phyloP scores from a whole-genome alignment of 2,329 filamentous ascomycete species.

The Falciphora oryzae region DNA sequence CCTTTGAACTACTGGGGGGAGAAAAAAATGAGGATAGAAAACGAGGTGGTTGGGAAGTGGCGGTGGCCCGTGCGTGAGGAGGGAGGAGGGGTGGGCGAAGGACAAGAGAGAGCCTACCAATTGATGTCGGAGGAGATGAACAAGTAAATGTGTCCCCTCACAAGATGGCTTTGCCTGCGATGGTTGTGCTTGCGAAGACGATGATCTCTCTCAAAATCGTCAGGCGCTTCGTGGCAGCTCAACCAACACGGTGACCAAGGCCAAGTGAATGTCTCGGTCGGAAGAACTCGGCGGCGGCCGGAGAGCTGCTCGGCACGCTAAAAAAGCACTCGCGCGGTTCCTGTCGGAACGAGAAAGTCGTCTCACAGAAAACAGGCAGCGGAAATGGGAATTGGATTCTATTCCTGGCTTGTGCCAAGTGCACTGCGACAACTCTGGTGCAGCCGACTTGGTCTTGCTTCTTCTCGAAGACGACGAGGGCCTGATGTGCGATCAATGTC shows the following conservation, averaged over 20 bases:
- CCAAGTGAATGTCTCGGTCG: slow-evolving; percentile 11
- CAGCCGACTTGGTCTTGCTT: slow-evolving; percentile 20
- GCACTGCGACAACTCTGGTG: slow-evolving; percentile 20
- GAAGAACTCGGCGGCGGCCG: slow-evolving; percentile 6
- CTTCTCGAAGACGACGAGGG: slow-evolving; percentile 17
- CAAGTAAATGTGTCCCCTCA: slow-evolving; percentile 97
- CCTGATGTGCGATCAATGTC: neutral
- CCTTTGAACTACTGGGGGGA: too few relatives aligned
- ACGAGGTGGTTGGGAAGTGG: too few relatives aligned
- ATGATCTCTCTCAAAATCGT: slow-evolving; percentile 8
- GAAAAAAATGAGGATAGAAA: too few relatives aligned
- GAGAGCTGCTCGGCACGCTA: slow-evolving; percentile 4
- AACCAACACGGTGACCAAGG: slow-evolving; percentile 7
- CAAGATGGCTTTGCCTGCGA: slow-evolving; percentile 16
- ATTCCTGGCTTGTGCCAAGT: slow-evolving; percentile 3
- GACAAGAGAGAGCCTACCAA: slow-evolving; percentile 44
- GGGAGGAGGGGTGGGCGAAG: neutral
- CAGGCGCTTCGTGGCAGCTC: slow-evolving; percentile 6
- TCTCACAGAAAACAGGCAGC: slow-evolving; percentile 2
- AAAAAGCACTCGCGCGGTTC: slow-evolving; percentile 7
- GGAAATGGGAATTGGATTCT: slow-evolving; percentile 2
- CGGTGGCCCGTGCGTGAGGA: neutral
- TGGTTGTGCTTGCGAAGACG: slow-evolving; percentile 27
- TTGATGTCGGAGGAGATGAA: slow-evolving; percentile 71
- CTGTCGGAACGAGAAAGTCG: slow-evolving; percentile 4